A percentile compares a stretch with the other conserved stretches of the same genome.
Evolutionary conservation across 2,329 filamentous ascomycete genomes (phyloP).

Genomic region (Fusarium nygamai): DNA sequence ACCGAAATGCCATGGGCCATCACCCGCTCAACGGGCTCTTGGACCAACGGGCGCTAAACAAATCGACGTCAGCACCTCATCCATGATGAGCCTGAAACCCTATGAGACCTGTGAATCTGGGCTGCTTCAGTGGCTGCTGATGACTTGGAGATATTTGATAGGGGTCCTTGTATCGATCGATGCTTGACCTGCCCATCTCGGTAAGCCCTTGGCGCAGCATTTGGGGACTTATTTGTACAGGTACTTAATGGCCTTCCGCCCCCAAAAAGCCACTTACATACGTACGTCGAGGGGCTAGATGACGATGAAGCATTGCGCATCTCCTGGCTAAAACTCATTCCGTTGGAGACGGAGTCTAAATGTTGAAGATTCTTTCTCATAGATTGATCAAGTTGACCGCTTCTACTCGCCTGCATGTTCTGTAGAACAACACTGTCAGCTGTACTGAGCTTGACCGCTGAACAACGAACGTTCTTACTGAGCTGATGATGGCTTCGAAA

Average conservation of each 20-base stretch:
- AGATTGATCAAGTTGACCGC: neutral
- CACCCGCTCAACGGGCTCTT: slow-evolving; percentile 31
- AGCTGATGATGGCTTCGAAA: slow-evolving; percentile 23
- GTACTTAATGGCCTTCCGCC: slow-evolving; percentile 19
- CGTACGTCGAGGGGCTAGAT: slow-evolving; percentile 19
- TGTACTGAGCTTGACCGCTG: slow-evolving; percentile 5
- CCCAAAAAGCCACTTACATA: slow-evolving; percentile 31
- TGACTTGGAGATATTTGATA: slow-evolving; percentile 12
- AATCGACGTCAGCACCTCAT: slow-evolving; percentile 15
- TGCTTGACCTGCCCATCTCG: slow-evolving; percentile 32
- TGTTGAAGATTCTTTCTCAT: neutral
- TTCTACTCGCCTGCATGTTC: neutral
- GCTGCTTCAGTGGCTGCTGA: neutral
- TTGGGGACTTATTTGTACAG: slow-evolving; percentile 1
- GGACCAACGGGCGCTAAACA: slow-evolving; percentile 10
- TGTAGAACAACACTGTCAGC: neutral
- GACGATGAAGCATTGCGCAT: slow-evolving; percentile 34
- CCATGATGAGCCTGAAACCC: neutral
- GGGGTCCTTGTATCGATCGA: slow-evolving; percentile 15
- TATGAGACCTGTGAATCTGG: neutral
- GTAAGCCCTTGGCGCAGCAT: slow-evolving; percentile 16
- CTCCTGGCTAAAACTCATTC: neutral
- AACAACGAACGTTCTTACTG: slow-evolving; percentile 12
- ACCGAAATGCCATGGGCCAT: slow-evolving; percentile 17
- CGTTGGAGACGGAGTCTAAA: neutral